Evolutionary conservation across 495 filamentous ascomycete species (phyloP), one percentile per base, ranked within the genome.

Genomic region (Neurospora terricola): DNA sequence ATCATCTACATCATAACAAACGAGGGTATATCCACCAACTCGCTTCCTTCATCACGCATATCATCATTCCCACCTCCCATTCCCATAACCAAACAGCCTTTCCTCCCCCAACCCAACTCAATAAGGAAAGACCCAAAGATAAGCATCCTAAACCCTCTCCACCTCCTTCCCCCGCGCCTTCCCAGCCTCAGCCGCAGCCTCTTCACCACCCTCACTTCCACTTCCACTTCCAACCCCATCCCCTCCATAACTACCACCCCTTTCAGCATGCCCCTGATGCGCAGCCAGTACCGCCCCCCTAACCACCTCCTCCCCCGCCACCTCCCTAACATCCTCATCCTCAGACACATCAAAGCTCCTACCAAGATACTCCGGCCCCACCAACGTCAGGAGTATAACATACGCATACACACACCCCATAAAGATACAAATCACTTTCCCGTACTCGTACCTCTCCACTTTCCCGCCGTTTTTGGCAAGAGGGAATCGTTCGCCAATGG

Each of bases 401-500:
- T 96, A 97, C 7, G 81, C 90, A 80, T 90, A 97, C n/a, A 97
- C 94, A 76, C 92, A 94, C 4, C 88, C 94, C 92, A 97, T 93
- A 80, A 97, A 94, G 76, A 97, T 96, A 73, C 92, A 93, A 75
- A 97, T 94, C 5, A 97, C 94, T 74, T 91, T 91, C 14, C 94
- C 94, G 71, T 97, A 97, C 69, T 93, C 82, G 78, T 94, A 97
- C 37, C 93, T 83, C 42, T 80, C 75, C 0, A 79, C 80, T 0
- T 34, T 62, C 0, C 54, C 23, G 2, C 54, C 54, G 0, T 18
- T 34, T 5, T 70, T 75, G 6, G 83, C 83, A 4, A 97, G 84
- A 0, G 93, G 93, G 81, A 96, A 97, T 5, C 88, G 86, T 81
- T 94, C 87, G 43, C 94, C 93, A 74, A 94, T 91, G 0, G 90